These are phyloP conservation scores for Aspergillus transmontanensis DNA, from an alignment of 2,329 filamentous ascomycete genomes.

Conservation along the genomic window DNA sequence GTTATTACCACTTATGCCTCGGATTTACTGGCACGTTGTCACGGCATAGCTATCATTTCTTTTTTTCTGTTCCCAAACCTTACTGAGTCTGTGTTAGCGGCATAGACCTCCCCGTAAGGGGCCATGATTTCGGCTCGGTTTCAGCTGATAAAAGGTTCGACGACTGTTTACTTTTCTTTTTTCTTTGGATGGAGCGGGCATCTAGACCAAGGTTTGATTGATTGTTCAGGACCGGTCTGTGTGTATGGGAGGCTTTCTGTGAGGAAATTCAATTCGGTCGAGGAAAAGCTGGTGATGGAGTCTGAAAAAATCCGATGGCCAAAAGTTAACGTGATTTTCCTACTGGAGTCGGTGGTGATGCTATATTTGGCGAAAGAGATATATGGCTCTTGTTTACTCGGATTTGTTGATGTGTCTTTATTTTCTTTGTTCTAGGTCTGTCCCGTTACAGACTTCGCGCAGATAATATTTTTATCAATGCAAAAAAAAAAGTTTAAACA, in stretches of 20 bases:
- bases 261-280: neutral
- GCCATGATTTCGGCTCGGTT: neutral
- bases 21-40: neutral
- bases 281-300: neutral
- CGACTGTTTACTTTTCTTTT: neutral
- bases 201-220: neutral
- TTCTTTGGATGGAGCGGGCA: neutral
- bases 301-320: neutral
- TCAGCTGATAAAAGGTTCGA: neutral
- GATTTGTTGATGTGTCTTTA: neutral
- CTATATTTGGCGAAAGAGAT: slow-evolving; percentile 3
- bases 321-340: slow-evolving; percentile 3
- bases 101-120: slow-evolving; percentile 3
- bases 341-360: neutral
- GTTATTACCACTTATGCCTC: slow-evolving; percentile 5
- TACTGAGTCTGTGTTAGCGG: slow-evolving; percentile 4
- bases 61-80: neutral
- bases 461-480: neutral
- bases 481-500: neutral
- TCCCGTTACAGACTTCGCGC: neutral
- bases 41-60: neutral
- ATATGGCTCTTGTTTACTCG: neutral
- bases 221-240: neutral
- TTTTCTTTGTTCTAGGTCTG: neutral
- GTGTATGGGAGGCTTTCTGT: neutral